These are phyloP conservation scores for Purshia tridentata DNA, from an alignment of 306 rosid genomes.

Conservation along the genomic window DNA sequence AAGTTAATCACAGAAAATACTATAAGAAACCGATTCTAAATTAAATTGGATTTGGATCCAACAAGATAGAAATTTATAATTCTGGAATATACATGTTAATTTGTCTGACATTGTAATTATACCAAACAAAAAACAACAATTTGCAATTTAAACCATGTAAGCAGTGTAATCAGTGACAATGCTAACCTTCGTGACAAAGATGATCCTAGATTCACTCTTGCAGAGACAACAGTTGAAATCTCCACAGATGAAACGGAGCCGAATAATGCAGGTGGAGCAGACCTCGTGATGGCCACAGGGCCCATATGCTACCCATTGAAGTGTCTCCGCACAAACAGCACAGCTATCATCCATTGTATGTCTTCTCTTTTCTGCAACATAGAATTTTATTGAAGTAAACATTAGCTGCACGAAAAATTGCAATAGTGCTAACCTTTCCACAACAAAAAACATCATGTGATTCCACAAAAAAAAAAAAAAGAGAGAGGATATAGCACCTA, in stretches of 20 bases:
- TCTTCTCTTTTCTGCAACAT: constrained; percentile 8
- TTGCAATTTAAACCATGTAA: background rate
- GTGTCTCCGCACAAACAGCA: constrained; percentile 38
- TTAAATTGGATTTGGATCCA: background rate
- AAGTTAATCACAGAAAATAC: background rate
- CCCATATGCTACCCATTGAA: constrained; percentile 43
- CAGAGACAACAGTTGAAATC: constrained; percentile 36
- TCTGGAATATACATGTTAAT: background rate
- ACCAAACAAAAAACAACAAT: background rate
- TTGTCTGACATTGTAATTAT: background rate
- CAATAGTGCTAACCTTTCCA: background rate
- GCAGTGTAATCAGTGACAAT: background rate
- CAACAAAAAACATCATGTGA: background rate
- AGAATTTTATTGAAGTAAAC: background rate
- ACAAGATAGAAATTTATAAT: background rate
- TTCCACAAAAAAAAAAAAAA: background rate
- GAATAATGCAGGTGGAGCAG: constrained; percentile 42
- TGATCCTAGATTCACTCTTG: constrained; percentile 30
- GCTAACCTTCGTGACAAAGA: constrained; percentile 41
- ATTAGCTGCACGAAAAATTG: background rate
- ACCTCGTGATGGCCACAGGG: constrained; percentile 39
- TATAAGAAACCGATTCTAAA: background rate
- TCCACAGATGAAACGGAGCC: constrained; percentile 40
- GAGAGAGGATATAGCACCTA: background rate
- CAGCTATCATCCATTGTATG: constrained; percentile 36